Base-by-base conservation (phyloP, 1,284 basidiomycete species). In the Coniferiporia sulphurascens region DNA sequence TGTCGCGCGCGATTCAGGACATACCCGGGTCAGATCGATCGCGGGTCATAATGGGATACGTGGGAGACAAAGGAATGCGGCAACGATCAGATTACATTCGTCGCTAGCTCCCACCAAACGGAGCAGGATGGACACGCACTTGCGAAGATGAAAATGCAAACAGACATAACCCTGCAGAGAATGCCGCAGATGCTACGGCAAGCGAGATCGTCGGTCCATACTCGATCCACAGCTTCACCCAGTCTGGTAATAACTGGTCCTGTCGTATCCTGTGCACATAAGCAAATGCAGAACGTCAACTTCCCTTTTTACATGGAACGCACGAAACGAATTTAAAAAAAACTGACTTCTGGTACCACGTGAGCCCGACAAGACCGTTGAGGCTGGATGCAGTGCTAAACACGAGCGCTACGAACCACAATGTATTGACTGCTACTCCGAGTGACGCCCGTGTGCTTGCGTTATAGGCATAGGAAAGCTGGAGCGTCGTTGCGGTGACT, bases 321-420 rank as follows among this genome's bases (percentile, higher is more conserved):
- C 5, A 27, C 5, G 27, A 5, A 27, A 27, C 27, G 5, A 5
- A 5, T 3, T 27, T 3, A 27, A 5, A 27, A 27, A 27, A 5
- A 27, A 27, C 27, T 27, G 3, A 27, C 27, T 27, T n/a, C n/a
- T 43, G 41, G 12, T n/a, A n/a, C 51, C 51, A 52, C 36, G 35
- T 36, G 3, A 4, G 35, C 15, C 62, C 63, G 15, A 65, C 46
- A 13, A 65, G 63, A 5, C 61, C 55, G 50, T 69, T 68, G 55
- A 68, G 65, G 19, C 65, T 65, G 38, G 63, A 62, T 12, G 68
- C 63, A 44, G 68, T 64, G n/a, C 63, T 65, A 52, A 69, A 68
- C 12, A 69, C 66, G 9, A 69, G 60, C 15, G 66, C 66, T 17
- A 59, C 61, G n/a, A 68, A 63, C 66, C 67, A 69, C 9, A 69